These are phyloP conservation scores for Colletotrichum tropicicola DNA, from an alignment of 2,329 filamentous ascomycete species.

Conservation along the genomic window DNA sequence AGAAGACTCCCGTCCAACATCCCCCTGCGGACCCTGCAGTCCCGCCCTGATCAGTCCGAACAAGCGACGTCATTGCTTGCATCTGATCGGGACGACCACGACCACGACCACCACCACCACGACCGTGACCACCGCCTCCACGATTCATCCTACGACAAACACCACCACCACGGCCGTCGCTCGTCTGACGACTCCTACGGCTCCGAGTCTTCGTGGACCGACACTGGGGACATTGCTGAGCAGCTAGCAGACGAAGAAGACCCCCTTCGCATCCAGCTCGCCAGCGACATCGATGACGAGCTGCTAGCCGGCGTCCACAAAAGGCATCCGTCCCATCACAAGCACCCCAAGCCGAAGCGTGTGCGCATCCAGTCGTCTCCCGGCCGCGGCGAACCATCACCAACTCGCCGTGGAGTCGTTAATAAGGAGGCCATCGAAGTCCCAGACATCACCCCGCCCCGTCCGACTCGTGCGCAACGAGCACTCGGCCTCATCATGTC, in stretches of 20 bases:
- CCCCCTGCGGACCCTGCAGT: constrained; percentile 79
- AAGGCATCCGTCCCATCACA: constrained; percentile 51
- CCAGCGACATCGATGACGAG: constrained; percentile 71
- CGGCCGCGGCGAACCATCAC: constrained; percentile 45
- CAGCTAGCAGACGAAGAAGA: constrained; percentile 88
- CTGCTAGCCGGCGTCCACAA: constrained; percentile 60
- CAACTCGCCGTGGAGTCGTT: constrained; percentile 52
- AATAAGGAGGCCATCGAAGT: constrained; percentile 85
- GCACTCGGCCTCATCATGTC: constrained; percentile 88
- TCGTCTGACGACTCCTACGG: constrained; percentile 60
- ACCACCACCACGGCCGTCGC: constrained; percentile 56
- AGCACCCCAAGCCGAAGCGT: constrained; percentile 61
- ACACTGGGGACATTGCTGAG: constrained; percentile 94
- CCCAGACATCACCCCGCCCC: constrained; percentile 71
- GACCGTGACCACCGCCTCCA: constrained; percentile 47
- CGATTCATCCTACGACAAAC: constrained; percentile 47
- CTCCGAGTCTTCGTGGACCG: constrained; percentile 84
- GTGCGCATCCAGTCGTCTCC: constrained; percentile 73
- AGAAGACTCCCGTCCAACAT: constrained; percentile 84
- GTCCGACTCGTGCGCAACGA: constrained; percentile 73
- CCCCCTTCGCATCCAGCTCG: constrained; percentile 77
- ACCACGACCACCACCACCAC: constrained; percentile 50
- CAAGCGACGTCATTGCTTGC: constrained; percentile 56
- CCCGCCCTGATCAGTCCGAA: constrained; percentile 45
- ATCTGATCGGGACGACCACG: constrained; percentile 42